Base-by-base conservation (phyloP, 2,329 filamentous ascomycete species). In the Cytospora mali region DNA sequence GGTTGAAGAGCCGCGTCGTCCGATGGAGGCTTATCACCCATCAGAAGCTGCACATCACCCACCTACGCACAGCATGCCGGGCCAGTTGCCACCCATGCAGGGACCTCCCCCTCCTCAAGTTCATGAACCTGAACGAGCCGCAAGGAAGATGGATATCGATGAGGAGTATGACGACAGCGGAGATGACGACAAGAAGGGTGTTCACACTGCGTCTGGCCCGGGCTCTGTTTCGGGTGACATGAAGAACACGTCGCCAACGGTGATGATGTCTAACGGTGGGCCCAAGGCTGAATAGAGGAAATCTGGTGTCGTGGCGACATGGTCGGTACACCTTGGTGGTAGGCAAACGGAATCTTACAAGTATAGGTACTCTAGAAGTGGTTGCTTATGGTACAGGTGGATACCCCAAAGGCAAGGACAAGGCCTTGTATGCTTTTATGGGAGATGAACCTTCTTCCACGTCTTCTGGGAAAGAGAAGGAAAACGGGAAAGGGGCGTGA, bases 91-190 rank as follows among this genome's bases (percentile, higher is more conserved):
- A 29, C 85, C 87, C 6, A 87, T 89, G 80, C 86, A 88, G 69
- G 83, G 79, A 2, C 79, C 83, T 6, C 62, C 58, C n/a, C 62
- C 62, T 25, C 60, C 63, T 9, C 79, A 82, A 23, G 75, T 81
- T 21, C 88, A 88, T 62, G 94, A 98, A 77, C 91, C 93, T 11
- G 87, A 90, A 74, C 80, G 87, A 58, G 93, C 95, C 35, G 92
- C 93, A 23, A 85, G 95, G 25, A 96, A 96, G 76, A 96, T 99
- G 87, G 94, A 98, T 7, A 91, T 98, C 23, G 93, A 99, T 69
- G 95, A 99, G 74, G 91, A 98, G 74, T 98, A 99, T 71, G 94
- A 98, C 74, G 94, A 98, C 71, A 94, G 93, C 62, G 92, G 87
- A 5, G 93, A 96, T 68, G 94, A 97, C 64, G 90, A 95, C 62